A percentile compares a stretch with the other conserved stretches of the same genome.
phyloP scores from a whole-genome alignment of 768 basidiomycete species.

The Auriscalpium vulgare region DNA sequence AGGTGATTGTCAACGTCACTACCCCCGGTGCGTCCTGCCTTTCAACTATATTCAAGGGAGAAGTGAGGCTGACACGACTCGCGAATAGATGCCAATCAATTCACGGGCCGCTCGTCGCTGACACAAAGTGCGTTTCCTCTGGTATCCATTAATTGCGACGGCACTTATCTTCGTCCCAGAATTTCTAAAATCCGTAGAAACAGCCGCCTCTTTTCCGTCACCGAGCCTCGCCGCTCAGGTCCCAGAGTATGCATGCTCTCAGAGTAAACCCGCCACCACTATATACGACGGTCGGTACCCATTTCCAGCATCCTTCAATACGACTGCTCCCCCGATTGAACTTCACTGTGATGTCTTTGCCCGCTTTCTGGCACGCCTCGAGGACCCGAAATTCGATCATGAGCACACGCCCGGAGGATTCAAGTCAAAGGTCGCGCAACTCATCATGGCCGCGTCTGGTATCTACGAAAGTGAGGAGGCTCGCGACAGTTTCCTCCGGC shows the following conservation, averaged over 20 bases:
- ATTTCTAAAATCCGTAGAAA: no score
- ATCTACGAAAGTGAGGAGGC: background rate
- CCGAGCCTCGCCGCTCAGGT: background rate
- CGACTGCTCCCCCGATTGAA: background rate
- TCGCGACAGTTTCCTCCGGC: background rate
- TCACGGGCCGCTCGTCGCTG: no score
- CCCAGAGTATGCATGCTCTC: background rate
- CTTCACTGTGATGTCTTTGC: background rate
- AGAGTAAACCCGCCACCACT: background rate
- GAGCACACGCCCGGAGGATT: background rate
- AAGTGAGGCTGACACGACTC: no score
- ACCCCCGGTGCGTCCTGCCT: no score
- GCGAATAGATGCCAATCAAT: no score
- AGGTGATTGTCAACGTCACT: no score
- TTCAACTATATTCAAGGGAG: no score
- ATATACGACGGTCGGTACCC: background rate
- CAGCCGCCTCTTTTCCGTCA: background rate
- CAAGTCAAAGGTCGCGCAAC: background rate
- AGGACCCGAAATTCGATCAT: background rate
- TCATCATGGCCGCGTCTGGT: background rate
- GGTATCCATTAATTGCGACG: no score
- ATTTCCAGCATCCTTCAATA: background rate
- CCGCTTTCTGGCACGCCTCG: background rate
- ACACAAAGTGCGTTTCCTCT: no score
- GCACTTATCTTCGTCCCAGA: no score